Evolutionary conservation across 305 asterid genomes (phyloP).

Genomic region (Fraxinus albicans): DNA sequence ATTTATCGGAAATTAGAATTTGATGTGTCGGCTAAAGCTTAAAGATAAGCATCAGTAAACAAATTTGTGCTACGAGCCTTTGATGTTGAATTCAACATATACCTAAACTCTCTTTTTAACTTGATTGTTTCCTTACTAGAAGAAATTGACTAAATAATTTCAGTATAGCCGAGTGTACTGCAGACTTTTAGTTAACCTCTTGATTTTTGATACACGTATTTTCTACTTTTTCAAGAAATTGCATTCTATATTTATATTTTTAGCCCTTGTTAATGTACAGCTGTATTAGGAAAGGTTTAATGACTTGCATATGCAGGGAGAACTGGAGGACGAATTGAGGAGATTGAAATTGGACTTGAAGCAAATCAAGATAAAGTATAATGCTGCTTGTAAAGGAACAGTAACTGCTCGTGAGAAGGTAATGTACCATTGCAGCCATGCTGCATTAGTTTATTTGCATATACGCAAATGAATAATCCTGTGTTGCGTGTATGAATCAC

Average conservation of each 20-base stretch:
- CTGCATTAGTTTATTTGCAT: background rate
- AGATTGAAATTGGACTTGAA: slow-evolving; percentile 63
- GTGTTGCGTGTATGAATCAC: background rate
- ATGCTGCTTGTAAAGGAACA: slow-evolving; percentile 49
- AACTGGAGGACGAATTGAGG: slow-evolving; percentile 64
- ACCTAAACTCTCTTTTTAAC: background rate
- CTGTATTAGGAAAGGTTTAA: slow-evolving; percentile 1
- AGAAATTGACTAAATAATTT: background rate
- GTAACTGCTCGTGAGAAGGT: slow-evolving; percentile 37
- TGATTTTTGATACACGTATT: background rate
- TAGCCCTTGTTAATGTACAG: background rate
- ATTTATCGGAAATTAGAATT: background rate
- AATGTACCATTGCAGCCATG: background rate
- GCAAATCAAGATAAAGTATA: slow-evolving; percentile 56
- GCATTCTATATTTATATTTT: background rate
- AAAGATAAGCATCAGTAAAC: background rate
- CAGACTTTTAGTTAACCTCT: background rate
- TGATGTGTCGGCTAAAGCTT: background rate
- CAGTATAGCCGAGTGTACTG: background rate
- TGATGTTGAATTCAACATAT: background rate
- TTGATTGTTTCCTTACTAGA: background rate
- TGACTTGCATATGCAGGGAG: slow-evolving; percentile 39
- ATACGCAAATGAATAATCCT: background rate
- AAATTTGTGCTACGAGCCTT: background rate
- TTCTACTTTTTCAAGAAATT: background rate